Evolutionary conservation across 495 filamentous ascomycete genomes (phyloP).

Genomic region (Neurospora intermedia): DNA sequence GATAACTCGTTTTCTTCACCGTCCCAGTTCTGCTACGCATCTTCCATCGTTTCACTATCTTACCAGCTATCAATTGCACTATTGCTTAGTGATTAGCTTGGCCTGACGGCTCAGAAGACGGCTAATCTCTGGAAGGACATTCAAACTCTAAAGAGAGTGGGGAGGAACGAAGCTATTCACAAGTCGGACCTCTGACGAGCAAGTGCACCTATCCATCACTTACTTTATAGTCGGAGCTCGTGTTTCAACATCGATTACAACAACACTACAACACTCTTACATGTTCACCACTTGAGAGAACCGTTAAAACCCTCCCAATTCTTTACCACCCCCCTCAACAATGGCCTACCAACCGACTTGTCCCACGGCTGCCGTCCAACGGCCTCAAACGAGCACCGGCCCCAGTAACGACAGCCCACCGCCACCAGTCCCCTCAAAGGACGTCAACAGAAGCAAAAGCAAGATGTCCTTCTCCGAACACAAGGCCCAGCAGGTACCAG

Average conservation of each 20-base stretch:
- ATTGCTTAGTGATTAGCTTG: too few relatives aligned
- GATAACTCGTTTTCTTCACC: background rate
- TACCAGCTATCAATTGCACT: background rate
- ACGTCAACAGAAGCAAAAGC: background rate
- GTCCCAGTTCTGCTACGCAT: too few relatives aligned
- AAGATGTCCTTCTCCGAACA: conserved; percentile 29
- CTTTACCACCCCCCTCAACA: background rate
- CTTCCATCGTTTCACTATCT: background rate
- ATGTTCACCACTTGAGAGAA: background rate
- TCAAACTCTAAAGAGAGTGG: background rate
- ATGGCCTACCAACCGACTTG: background rate
- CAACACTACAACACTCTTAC: background rate
- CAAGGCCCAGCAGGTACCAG: conserved; percentile 22
- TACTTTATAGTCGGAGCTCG: background rate
- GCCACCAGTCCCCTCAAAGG: background rate
- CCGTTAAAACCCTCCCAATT: background rate
- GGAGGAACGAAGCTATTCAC: background rate
- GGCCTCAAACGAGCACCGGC: background rate
- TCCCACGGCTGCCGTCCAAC: background rate
- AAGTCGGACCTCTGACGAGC: background rate
- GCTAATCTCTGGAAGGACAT: background rate
- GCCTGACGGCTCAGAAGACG: background rate
- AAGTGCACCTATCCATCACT: background rate
- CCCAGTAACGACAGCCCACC: background rate
- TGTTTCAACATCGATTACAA: background rate